Conservation (phyloP, 768 basidiomycete species). For the Postia placenta region DNA sequence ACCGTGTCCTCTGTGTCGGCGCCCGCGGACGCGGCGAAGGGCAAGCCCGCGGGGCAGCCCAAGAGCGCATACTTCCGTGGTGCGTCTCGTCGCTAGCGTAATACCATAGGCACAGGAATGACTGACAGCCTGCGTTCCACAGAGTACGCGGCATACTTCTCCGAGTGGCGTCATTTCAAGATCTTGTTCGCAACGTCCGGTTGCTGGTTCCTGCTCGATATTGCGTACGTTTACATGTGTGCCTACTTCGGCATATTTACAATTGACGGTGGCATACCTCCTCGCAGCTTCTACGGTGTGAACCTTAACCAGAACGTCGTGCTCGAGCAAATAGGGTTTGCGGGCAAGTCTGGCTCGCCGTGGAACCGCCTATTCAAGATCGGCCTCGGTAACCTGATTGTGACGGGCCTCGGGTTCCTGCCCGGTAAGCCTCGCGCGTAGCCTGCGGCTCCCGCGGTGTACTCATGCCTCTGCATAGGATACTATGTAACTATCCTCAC, state of each 20-base stretch:
- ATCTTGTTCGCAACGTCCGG: constrained; percentile 58
- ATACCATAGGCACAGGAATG: too few relatives aligned
- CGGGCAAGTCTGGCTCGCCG: constrained; percentile 45
- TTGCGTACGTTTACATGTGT: constrained; percentile 45
- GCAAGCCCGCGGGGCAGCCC: background rate
- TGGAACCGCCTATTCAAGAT: constrained; percentile 67
- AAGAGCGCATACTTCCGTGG: background rate
- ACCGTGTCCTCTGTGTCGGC: background rate
- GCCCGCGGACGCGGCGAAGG: background rate
- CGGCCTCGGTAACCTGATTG: constrained; percentile 61
- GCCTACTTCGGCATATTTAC: background rate
- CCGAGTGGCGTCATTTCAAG: constrained; percentile 65
- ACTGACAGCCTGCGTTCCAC: too few relatives aligned
- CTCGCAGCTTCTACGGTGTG: constrained; percentile 67
- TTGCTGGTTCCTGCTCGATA: constrained; percentile 75
- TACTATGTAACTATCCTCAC: constrained; percentile 66
- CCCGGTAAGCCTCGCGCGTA: constrained; percentile 40
- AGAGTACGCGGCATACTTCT: constrained; percentile 65
- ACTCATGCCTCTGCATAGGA: constrained; percentile 28
- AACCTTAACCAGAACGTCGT: constrained; percentile 73
- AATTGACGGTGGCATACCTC: background rate
- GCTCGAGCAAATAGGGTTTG: constrained; percentile 67
- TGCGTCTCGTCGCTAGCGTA: too few relatives aligned
- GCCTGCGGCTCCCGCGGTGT: background rate
- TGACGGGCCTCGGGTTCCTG: constrained; percentile 71